Base-by-base conservation (phyloP, 2,329 filamentous ascomycete genomes). In the Alternaria sp. region DNA sequence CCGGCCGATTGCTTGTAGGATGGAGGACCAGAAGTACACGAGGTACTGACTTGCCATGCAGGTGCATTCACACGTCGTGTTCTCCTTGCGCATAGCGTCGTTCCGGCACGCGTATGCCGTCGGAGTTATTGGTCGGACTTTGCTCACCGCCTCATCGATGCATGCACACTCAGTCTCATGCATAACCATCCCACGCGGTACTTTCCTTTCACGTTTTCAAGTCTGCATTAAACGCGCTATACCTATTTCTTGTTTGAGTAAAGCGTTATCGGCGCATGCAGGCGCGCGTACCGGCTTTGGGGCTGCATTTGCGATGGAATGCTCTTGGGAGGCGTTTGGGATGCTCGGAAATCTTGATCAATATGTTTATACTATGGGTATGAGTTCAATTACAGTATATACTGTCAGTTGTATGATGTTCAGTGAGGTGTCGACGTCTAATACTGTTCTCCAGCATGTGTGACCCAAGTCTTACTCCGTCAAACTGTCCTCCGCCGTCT, bases 401-500 rank as follows among this genome's bases (percentile, higher is more conserved):
- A 36, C 32, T 36, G 14, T 14, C 32, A 14, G 0, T 16, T 12
- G 32, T 12, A 14, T 36, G 32, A 16, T 36, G 14, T 36, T 36
- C 32, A 16, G 2, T 12, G 5, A 12, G 14, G 32, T 6, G 12
- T 12, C 32, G 32, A 36, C 14, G 14, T 36, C 12, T 12, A 14
- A 36, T 36, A 36, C 12, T 14, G 12, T 14, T 14, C 5, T 12
- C 12, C 12, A 36, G 32, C 32, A 38, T 40, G 14, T n/a, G 20
- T 1, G 18, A 14, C 45, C 25, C 11, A 14, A 40, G 5, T 27
- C 38, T 60, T 66, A 79, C 60, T 80, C 78, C 4, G 77, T 80
- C 18, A 80, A 63, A 57, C 77, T 78, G 30, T 76, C 69, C 56
- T 76, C 74, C 6, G 74, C 74, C 11, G 64, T 70, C 67, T 72